phyloP scores from a whole-genome alignment of 352 stramenopile species.

The Albugo candida region DNA sequence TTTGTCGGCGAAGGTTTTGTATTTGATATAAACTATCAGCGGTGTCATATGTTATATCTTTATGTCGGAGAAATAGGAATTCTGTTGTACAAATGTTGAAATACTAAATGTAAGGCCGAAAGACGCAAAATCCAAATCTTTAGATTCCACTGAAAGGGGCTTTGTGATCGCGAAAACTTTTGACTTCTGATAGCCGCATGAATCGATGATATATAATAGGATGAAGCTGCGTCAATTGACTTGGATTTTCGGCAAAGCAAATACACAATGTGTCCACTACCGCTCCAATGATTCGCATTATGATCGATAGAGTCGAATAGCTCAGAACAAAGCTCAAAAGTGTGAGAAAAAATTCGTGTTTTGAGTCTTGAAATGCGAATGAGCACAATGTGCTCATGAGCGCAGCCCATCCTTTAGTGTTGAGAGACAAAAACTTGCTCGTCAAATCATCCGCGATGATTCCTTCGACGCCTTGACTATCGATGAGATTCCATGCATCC shows the following conservation, averaged over 20 bases:
- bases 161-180: slow-evolving; percentile 69
- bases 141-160: too few relatives aligned
- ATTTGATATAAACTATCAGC: slow-evolving; percentile 93
- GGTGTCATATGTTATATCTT: slow-evolving; percentile 90
- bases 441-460: slow-evolving; percentile 75
- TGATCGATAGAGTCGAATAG: slow-evolving; percentile 64
- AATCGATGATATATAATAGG: slow-evolving; percentile 78
- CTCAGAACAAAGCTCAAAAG: slow-evolving; percentile 48
- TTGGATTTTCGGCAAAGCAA: slow-evolving; percentile 69
- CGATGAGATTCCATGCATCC: slow-evolving; percentile 57
- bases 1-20: slow-evolving; percentile 92
- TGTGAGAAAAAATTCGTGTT: slow-evolving; percentile 55
- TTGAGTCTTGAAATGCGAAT: slow-evolving; percentile 24
- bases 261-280: slow-evolving; percentile 78
- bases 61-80: slow-evolving; percentile 87
- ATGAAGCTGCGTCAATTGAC: slow-evolving; percentile 54
- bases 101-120: not conserved
- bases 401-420: slow-evolving; percentile 58
- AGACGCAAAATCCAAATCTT: too few relatives aligned
- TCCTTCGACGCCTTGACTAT: slow-evolving; percentile 58
- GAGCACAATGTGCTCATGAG: slow-evolving; percentile 50
- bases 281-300: slow-evolving; percentile 42
- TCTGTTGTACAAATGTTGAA: slow-evolving; percentile 90
- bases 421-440: slow-evolving; percentile 49
- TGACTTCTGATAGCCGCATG: slow-evolving; percentile 59